Conservation (phyloP, 225 moss, liverwort and hornwort species). For the Marchantia polymorpha region DNA sequence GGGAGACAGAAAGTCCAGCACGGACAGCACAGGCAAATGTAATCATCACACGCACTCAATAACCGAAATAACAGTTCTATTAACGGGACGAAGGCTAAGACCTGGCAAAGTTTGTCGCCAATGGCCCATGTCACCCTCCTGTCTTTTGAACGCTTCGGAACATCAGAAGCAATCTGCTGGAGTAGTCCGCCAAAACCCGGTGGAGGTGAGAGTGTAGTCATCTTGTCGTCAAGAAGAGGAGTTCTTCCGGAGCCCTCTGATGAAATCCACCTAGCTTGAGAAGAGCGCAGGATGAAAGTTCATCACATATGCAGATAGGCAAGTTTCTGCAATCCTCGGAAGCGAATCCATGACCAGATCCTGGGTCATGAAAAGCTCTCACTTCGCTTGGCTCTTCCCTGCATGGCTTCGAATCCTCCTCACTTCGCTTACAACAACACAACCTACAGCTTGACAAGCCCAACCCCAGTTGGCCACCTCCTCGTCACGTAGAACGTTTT, state of each 20-base stretch:
- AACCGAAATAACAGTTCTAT: background rate
- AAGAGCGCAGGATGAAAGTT: background rate
- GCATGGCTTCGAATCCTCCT: too few species aligned
- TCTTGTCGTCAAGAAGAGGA: background rate
- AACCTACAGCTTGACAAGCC: background rate
- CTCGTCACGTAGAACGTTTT: too few species aligned
- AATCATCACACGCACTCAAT: background rate
- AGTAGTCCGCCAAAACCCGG: conserved; percentile 41
- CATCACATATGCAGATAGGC: background rate
- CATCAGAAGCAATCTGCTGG: conserved; percentile 19
- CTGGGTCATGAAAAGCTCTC: background rate
- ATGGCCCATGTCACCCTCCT: conserved; percentile 41
- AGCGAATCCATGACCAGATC: background rate
- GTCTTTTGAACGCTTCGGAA: conserved; percentile 27
- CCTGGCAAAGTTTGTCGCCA: conserved; percentile 43
- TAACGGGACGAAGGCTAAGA: conserved; percentile 15
- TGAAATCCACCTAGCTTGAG: background rate
- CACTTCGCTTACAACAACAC: background rate
- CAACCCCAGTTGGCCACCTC: background rate
- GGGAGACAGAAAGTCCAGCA: too few species aligned
- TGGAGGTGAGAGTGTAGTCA: conserved; percentile 41
- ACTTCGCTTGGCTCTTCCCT: background rate
- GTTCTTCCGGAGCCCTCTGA: background rate
- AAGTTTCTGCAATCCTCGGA: background rate
- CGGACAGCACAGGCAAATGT: background rate